Conservation (phyloP, 2,329 filamentous ascomycete genomes). For the Sporothrix variecibatus region DNA sequence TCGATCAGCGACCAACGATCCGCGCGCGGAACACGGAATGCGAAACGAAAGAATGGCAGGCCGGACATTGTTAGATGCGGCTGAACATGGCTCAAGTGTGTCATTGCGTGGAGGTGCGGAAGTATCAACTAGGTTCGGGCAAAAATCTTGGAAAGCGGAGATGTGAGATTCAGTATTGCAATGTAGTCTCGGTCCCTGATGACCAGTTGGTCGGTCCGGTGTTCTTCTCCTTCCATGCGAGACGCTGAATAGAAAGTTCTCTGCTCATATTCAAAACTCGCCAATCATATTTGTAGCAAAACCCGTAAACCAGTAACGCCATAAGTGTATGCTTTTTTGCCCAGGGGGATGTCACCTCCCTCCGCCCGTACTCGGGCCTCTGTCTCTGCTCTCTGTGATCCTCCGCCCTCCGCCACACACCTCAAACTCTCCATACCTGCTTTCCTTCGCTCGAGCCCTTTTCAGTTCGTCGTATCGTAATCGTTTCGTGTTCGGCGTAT, state of each 20-base stretch:
- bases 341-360: neutral
- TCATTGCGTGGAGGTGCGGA: neutral
- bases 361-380: neutral
- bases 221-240: neutral
- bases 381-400: neutral
- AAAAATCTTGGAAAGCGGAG: neutral
- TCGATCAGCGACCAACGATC: neutral
- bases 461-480: neutral
- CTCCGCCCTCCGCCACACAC: too few relatives aligned
- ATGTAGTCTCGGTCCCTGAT: neutral
- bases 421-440: neutral
- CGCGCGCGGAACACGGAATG: slow-evolving; percentile 10
- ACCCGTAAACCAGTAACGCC: neutral
- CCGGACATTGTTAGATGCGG: neutral
- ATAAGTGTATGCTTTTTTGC: neutral
- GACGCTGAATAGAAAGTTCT: neutral
- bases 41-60: neutral
- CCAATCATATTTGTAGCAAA: neutral
- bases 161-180: slow-evolving; percentile 2
- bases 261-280: neutral
- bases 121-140: neutral
- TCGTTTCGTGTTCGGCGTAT: neutral
- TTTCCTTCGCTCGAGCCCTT: neutral
- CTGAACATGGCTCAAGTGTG: neutral
- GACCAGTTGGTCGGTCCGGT: neutral